Base-by-base conservation (phyloP, 1,139 yeast species). In the Kazachstania sp. region DNA sequence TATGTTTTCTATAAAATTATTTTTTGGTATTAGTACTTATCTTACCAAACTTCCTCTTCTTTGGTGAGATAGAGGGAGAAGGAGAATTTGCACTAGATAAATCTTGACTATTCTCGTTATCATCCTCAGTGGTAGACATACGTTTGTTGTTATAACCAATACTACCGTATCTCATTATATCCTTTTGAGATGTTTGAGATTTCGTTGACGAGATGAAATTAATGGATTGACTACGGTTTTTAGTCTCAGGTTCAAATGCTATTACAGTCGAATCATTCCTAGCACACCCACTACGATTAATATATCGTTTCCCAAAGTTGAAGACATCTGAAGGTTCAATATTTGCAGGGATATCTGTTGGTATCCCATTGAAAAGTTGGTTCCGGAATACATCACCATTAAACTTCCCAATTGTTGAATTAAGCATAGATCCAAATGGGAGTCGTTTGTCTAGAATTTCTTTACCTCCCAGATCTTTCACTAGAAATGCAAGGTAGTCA, bases 391-490 rank as follows among this genome's bases (percentile, higher is more conserved):
- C 12, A 15, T 9, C 12, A 9, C 18, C 19, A 32, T 32, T 18
- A 15, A 32, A 32, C 16, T 16, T 16, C 2, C 18, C 18, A n/a
- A 15, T 11, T 7, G 18, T 34, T 20, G 32, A 41, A 6, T 53
- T 44, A 46, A 63, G 61, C 5, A 50, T 31, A 1, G 67, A 63
- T 13, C 57, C 56, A 5, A 44, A 46, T 2, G 67, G 66, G 4
- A 62, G 65, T 65, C 65, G 61, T 49, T 54, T 58, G 1, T 53
- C 44, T 5, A 64, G 48, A 1, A 59, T 41, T 16, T 50, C 51
- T 3, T 43, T 44, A 1, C 58, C 64, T 29, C 63, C 63, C 29
- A 61, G 38, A 13, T 58, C 60, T 3, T 52, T 52, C 6, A 61
- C 43, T 4, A 56, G 29, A 29, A 45, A 47, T 7, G 16, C 29